Percentiles rank a stretch among this genome's conserved stretches.
Evolutionary conservation across 2,329 filamentous ascomycete genomes (phyloP).

Genomic region (Alternaria longipes): DNA sequence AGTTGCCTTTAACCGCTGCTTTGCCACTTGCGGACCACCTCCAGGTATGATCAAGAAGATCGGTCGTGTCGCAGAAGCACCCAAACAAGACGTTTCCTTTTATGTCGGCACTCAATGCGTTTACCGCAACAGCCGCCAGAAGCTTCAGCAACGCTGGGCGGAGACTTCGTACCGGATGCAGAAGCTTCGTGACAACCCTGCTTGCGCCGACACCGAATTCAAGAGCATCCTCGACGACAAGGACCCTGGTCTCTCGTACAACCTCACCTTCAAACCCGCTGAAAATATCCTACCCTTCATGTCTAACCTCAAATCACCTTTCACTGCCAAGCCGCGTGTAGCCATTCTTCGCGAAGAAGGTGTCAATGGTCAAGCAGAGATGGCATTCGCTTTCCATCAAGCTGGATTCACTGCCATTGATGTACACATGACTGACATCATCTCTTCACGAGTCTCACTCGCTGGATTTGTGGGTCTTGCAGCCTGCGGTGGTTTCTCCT

Average conservation of each 20-base stretch:
- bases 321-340: slow-evolving; percentile 75
- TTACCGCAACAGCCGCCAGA: slow-evolving; percentile 72
- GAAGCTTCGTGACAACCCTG: slow-evolving; percentile 85
- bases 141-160: slow-evolving; percentile 88
- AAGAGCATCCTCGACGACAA: slow-evolving; percentile 75
- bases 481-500: slow-evolving; percentile 96
- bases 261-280: slow-evolving; percentile 79
- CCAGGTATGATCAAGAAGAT: slow-evolving; percentile 84
- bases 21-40: slow-evolving; percentile 88
- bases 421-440: slow-evolving; percentile 93
- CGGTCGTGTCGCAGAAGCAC: slow-evolving; percentile 73
- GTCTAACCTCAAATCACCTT: slow-evolving; percentile 67
- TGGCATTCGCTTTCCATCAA: slow-evolving; percentile 93
- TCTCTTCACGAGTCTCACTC: slow-evolving; percentile 81
- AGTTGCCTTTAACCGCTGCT: slow-evolving; percentile 85
- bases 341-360: slow-evolving; percentile 95
- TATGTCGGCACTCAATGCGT: slow-evolving; percentile 75
- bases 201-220: slow-evolving; percentile 85
- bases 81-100: slow-evolving; percentile 80
- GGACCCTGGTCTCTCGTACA: slow-evolving; percentile 86
- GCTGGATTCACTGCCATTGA: slow-evolving; percentile 93
- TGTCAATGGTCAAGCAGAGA: slow-evolving; percentile 95
- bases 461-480: slow-evolving; percentile 86
- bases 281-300: slow-evolving; percentile 78
- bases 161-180: slow-evolving; percentile 92